phyloP scores from a whole-genome alignment of 441 rosid genomes.

The Eutrema salsugineum region DNA sequence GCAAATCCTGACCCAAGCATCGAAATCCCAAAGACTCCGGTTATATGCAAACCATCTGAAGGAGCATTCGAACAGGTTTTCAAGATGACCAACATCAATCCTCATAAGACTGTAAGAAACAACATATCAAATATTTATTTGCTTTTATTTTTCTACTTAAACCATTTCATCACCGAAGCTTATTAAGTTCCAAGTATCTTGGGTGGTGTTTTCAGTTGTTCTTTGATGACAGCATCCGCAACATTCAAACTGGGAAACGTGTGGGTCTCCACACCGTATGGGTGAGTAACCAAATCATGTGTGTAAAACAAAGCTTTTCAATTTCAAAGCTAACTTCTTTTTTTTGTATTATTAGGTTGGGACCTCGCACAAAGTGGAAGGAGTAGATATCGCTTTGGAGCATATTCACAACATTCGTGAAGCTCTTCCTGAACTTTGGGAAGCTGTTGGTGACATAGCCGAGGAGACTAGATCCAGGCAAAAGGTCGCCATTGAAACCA shows the following conservation, averaged over 20 bases:
- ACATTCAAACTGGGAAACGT: slow-evolving; percentile 60
- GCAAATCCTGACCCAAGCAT: slow-evolving; percentile 32
- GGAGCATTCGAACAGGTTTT: slow-evolving; percentile 67
- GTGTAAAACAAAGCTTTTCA: neutral
- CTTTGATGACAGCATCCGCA: slow-evolving; percentile 85
- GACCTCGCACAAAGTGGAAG: slow-evolving; percentile 46
- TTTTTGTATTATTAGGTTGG: slow-evolving; percentile 46
- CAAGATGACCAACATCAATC: slow-evolving; percentile 62
- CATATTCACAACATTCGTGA: slow-evolving; percentile 89
- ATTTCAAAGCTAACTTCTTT: neutral
- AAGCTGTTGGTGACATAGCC: slow-evolving; percentile 39
- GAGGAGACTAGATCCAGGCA: slow-evolving; percentile 40
- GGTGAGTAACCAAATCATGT: slow-evolving; percentile 42
- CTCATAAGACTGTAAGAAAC: slow-evolving; percentile 67
- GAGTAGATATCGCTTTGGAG: slow-evolving; percentile 74
- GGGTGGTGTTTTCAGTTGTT: slow-evolving; percentile 55
- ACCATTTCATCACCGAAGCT: neutral
- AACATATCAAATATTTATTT: neutral
- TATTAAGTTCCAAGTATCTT: neutral
- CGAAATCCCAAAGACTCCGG: slow-evolving; percentile 53
- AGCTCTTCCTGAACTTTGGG: slow-evolving; percentile 92
- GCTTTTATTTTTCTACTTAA: neutral
- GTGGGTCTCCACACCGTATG: slow-evolving; percentile 73
- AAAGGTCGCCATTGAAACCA: slow-evolving; percentile 60
- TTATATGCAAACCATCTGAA: slow-evolving; percentile 89